These are phyloP conservation scores for Ormosia semicastrata DNA, from an alignment of 306 rosid genomes.

Conservation along the genomic window DNA sequence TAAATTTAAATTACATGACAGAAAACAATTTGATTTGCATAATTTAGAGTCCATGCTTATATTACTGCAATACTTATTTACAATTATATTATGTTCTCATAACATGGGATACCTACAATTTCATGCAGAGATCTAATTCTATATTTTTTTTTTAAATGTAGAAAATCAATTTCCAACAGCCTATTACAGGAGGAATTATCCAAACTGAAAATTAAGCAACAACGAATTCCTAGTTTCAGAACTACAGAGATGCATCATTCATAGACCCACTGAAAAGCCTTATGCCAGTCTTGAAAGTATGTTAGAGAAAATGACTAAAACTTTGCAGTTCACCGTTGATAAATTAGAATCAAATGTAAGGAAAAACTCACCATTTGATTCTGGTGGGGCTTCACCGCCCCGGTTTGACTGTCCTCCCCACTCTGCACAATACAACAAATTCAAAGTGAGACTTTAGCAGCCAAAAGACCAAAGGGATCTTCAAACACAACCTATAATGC, in stretches of 20 bases:
- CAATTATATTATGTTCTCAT: background rate
- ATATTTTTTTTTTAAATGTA: background rate
- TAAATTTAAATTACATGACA: background rate
- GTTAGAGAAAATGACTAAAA: conserved; percentile 5
- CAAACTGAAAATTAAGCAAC: background rate
- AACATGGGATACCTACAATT: background rate
- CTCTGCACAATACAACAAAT: conserved; percentile 36
- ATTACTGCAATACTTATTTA: background rate
- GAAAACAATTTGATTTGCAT: background rate
- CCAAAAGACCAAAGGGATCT: conserved; percentile 6
- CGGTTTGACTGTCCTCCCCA: conserved; percentile 26
- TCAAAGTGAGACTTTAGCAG: conserved; percentile 19
- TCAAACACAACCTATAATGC: background rate
- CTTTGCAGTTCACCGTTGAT: background rate
- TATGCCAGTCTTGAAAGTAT: background rate
- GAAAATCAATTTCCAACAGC: background rate
- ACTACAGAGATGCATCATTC: background rate
- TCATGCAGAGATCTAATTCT: background rate
- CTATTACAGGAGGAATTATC: conserved; percentile 4
- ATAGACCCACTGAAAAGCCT: background rate
- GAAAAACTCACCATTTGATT: conserved; percentile 34
- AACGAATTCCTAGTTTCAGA: background rate
- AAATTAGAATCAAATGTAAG: background rate
- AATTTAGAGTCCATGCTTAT: background rate
- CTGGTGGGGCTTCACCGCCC: conserved; percentile 21